Conservation (phyloP, 1,284 basidiomycete genomes). For the Xerocomus nothofagi region DNA sequence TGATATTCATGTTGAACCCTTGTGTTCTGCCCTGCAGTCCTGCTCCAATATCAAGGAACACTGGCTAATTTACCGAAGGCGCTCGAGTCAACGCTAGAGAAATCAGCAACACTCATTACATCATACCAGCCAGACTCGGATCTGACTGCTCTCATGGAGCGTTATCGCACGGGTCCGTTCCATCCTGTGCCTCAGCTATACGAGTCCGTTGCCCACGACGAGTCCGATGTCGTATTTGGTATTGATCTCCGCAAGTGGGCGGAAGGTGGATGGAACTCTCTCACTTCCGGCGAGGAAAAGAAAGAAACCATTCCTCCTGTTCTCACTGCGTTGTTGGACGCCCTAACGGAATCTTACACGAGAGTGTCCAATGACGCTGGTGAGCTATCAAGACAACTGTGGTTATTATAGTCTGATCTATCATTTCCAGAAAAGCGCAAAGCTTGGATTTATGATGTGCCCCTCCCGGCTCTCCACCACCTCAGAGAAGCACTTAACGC, state of each 20-base stretch:
- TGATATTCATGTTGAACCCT: background rate
- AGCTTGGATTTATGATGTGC: constrained; percentile 92
- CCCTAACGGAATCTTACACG: constrained; percentile 64
- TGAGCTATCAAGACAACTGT: constrained; percentile 35
- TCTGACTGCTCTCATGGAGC: constrained; percentile 79
- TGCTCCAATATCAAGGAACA: constrained; percentile 82
- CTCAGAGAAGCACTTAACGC: constrained; percentile 82
- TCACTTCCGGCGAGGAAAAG: constrained; percentile 52
- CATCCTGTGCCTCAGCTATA: constrained; percentile 80
- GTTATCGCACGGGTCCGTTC: constrained; percentile 89
- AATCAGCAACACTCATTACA: constrained; percentile 72
- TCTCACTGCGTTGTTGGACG: constrained; percentile 65
- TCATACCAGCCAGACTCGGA: constrained; percentile 87
- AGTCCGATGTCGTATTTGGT: constrained; percentile 84
- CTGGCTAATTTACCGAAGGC: constrained; percentile 68
- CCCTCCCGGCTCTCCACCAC: constrained; percentile 77
- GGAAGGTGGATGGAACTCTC: constrained; percentile 64
- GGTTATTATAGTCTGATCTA: constrained; percentile 4
- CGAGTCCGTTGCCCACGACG: constrained; percentile 78
- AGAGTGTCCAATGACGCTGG: constrained; percentile 64
- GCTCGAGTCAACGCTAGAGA: constrained; percentile 63
- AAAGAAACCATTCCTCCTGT: constrained; percentile 74
- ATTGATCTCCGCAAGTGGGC: constrained; percentile 87
- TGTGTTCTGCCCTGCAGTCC: constrained; percentile 44
- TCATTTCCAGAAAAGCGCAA: constrained; percentile 72